A percentile compares a stretch with the other conserved stretches of the same genome.
Evolutionary conservation across 2,329 filamentous ascomycete genomes (phyloP).

Genomic region (Apiospora koreana): DNA sequence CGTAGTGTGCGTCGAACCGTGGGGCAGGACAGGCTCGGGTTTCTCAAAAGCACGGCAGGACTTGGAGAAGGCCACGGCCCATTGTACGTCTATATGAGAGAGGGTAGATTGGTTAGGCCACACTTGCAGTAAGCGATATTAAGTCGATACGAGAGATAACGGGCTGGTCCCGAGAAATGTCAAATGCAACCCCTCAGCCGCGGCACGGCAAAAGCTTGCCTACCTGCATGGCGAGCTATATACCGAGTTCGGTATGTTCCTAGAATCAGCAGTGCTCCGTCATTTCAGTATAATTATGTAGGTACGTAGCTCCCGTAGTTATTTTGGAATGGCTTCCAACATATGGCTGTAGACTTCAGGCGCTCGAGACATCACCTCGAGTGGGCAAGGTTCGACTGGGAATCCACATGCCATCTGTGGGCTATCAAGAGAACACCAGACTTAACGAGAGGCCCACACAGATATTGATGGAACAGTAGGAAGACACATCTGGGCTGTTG

Average conservation of each 20-base stretch:
- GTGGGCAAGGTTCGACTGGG: neutral
- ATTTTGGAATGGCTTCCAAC: neutral
- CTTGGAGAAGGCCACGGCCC: neutral
- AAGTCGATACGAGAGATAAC: neutral
- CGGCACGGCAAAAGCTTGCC: conserved; percentile 10
- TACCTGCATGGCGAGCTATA: neutral
- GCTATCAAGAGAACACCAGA: neutral
- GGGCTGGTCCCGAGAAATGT: neutral
- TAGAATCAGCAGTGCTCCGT: neutral
- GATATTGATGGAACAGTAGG: neutral
- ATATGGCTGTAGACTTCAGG: neutral
- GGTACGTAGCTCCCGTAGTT: neutral
- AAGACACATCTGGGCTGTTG: no score
- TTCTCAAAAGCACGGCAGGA: neutral
- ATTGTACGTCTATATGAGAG: neutral
- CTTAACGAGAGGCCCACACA: neutral
- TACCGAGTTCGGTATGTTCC: neutral
- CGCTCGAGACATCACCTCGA: neutral
- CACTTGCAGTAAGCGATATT: no score
- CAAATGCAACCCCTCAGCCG: neutral
- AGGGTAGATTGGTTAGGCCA: no score
- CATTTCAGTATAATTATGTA: no score
- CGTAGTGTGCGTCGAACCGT: neutral
- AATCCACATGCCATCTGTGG: neutral
- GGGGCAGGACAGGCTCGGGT: neutral